Base-by-base conservation (phyloP, 164 flowering plant species). In the Paratinospora sagittata region DNA sequence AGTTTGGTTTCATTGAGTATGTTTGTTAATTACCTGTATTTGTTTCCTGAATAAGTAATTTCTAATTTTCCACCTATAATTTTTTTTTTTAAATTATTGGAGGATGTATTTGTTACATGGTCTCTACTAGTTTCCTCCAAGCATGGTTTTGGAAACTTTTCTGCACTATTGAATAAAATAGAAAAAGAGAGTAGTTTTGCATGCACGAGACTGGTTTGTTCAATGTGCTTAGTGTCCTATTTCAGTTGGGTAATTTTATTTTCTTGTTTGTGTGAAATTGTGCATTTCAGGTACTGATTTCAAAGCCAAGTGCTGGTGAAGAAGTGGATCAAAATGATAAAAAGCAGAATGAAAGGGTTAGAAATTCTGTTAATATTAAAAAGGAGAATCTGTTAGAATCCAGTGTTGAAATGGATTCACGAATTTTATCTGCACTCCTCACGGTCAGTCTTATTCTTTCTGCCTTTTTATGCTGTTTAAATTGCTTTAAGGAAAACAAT, bases 321-420 rank as follows among this genome's bases (percentile, higher is more conserved):
- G 82, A 82, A 67, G 52, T n/a, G 62, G 84, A 80, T 33, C 79
- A 76, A 67, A 72, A 68, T 55, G 71, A 61, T n/a, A 80, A 78
- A 70, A 68, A 23, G 14, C 78, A 30, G 13, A 78, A 69, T 33
- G 80, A 77, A 64, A 78, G 81, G 60, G 34, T 60, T 70, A 66
- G 65, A 0, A 62, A 47, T 47, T 41, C 78, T 27, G 70, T 64
- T 23, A 81, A 77, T 30, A 71, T 41, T 14, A 78, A 79, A 70
- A 75, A 11, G n/a, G 81, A 80, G 66, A 71, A 14, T 75, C 63
- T 79, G 47, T 47, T 79, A 21, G 91, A 85, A 55, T 75, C 95
- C 30, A 90, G 84, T 77, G 79, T 86, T 72, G 98, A 89, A 78
- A 81, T 91, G 91, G 98, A 93, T 81, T 90, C 97, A 30, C 83